These are phyloP conservation scores for Phoma herbarum DNA, from an alignment of 2,329 filamentous ascomycete species.

Conservation along the genomic window DNA sequence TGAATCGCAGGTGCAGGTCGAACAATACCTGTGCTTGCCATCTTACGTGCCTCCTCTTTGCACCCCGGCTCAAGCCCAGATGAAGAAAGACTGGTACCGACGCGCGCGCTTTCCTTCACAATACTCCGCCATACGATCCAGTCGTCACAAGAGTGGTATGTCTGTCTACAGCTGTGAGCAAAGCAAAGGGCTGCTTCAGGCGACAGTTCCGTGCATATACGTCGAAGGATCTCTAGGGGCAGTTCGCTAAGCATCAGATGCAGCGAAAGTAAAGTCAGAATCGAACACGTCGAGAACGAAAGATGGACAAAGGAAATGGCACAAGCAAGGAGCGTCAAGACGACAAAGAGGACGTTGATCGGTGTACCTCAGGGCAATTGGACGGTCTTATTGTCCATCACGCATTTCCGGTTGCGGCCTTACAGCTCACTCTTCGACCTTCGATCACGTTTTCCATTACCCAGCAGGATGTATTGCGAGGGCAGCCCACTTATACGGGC, in stretches of 20 bases:
- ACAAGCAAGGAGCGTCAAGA: background rate
- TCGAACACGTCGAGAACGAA: background rate
- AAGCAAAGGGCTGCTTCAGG: conserved; percentile 17
- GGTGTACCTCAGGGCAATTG: conserved; percentile 3
- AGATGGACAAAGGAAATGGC: conserved; percentile 4
- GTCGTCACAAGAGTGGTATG: conserved; percentile 18
- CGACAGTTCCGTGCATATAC: conserved; percentile 11
- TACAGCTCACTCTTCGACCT: conserved; percentile 3
- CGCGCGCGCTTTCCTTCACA: conserved; percentile 11
- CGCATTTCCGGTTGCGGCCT: conserved; percentile 13
- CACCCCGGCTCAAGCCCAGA: background rate
- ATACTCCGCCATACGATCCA: conserved; percentile 21
- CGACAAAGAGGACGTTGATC: conserved; percentile 7
- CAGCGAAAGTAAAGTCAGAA: background rate
- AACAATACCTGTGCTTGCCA: conserved; percentile 2
- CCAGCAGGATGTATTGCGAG: conserved; percentile 21
- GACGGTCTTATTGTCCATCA: conserved; percentile 16
- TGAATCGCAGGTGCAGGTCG: background rate
- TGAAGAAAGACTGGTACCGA: background rate
- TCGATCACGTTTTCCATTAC: conserved; percentile 14
- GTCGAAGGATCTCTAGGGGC: conserved; percentile 21
- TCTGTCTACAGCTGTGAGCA: conserved; percentile 18
- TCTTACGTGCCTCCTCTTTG: background rate
- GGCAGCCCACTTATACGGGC: conserved; percentile 8
- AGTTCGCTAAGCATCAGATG: conserved; percentile 18